Evolutionary conservation across 257 asterid genomes (phyloP), one percentile per base, ranked within the genome.

Genomic region (Salvia hispanica): DNA sequence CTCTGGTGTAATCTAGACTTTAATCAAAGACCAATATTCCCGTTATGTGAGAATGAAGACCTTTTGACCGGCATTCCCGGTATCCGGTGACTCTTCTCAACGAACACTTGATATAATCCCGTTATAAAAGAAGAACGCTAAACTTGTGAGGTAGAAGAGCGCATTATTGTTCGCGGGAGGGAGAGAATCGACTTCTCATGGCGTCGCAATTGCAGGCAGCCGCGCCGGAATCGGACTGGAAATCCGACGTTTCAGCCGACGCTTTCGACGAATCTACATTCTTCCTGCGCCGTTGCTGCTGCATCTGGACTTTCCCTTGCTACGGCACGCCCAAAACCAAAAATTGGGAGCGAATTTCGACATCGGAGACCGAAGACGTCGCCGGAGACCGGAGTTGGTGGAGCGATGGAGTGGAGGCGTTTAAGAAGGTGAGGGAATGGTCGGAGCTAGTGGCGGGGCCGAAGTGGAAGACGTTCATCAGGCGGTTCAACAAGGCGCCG

Each of bases 401-500:
- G 86, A 66, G 66, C 5, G 71, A 76, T 31, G 81, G 94, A 1
- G 11, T 79, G 6, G 71, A 47, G 13, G 80, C 83, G 14, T 60
- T 88, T 64, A 88, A 78, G 78, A 86, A 86, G 76, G 78, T 76
- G 31, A 76, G 96, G 50, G 96, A 86, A 39, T 86, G 89, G 92
- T 88, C 97, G 83, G 96, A 88, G 79, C 74, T 90, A 51, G 94
- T 78, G 18, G 97, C 97, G 8, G 97, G 97, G 15, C 97, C 97
- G 8, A 90, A 83, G 80, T 90, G 97, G 97, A 90, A 90, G 85
- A 90, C 97, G 45, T 88, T 90, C 50, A 90, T 90, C 58, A 86
- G 97, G 36, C 85, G 96, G 46, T 77, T 88, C 66, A 90, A 88
- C 59, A 74, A 74, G 76, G 63, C 69, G 14, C 36, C 75, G 18